Conservation (phyloP, 2,329 filamentous ascomycete genomes). For the Aspergillus oerlinghausenensis region DNA sequence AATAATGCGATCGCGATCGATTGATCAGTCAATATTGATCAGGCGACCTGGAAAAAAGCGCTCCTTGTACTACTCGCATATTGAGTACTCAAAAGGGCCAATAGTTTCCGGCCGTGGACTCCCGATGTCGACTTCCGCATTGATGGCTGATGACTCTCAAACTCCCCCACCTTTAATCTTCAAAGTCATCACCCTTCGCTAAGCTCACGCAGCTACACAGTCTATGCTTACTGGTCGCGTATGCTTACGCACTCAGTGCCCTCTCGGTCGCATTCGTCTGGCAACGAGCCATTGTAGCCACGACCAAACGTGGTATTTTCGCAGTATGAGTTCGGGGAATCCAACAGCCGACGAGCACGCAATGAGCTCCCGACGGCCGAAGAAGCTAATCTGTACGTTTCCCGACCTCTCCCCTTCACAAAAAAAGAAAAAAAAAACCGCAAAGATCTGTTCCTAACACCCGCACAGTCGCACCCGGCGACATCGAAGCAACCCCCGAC, state of each 20-base stretch:
- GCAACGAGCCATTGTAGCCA: neutral
- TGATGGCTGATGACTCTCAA: neutral
- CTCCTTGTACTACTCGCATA: neutral
- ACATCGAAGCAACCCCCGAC: slow-evolving; percentile 27
- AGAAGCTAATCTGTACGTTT: slow-evolving; percentile 39
- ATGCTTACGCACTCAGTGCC: neutral
- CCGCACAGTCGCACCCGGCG: slow-evolving; percentile 39
- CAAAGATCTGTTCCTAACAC: slow-evolving; percentile 7
- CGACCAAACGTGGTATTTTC: neutral
- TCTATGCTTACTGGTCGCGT: slow-evolving; percentile 3
- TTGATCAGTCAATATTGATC: neutral
- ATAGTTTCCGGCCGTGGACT: neutral
- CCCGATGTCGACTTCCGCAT: neutral
- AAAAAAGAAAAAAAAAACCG: neutral
- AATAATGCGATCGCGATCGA: neutral
- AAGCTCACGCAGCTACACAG: neutral
- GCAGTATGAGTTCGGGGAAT: neutral
- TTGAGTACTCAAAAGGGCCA: neutral
- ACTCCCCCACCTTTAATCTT: neutral
- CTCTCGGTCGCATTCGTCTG: neutral
- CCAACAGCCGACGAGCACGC: neutral
- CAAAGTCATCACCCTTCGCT: neutral
- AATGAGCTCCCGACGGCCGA: slow-evolving; percentile 28
- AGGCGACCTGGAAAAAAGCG: neutral
- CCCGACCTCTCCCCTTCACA: neutral